Evolutionary conservation across 2,329 filamentous ascomycete genomes (phyloP).

Genomic region (Cytospora paraplurivora): DNA sequence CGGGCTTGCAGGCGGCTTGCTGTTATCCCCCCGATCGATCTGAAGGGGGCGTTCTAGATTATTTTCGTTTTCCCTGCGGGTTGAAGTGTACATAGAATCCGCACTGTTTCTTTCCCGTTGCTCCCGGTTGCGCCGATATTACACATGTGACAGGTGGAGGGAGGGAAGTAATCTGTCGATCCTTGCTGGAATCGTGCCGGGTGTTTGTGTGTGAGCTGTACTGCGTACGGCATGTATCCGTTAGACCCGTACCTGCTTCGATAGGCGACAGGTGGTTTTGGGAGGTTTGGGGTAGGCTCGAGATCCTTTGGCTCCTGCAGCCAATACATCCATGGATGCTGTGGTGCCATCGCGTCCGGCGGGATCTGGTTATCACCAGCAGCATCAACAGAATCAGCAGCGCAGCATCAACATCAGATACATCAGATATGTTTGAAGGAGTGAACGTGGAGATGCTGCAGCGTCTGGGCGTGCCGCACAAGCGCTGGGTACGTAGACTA

Average conservation of each 20-base stretch:
- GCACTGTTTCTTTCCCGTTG: constrained; percentile 17
- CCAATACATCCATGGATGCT: not conserved
- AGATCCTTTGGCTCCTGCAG: not conserved
- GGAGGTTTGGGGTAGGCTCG: not conserved
- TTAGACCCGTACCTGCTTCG: constrained; percentile 1
- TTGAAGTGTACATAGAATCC: constrained; percentile 7
- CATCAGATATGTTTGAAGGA: no score
- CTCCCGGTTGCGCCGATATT: constrained; percentile 21
- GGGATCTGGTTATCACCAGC: not conserved
- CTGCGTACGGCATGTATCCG: not conserved
- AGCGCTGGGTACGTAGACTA: no score
- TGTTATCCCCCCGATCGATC: constrained; percentile 5
- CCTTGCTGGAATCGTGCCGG: constrained; percentile 11
- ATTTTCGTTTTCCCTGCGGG: not conserved
- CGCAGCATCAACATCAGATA: not conserved
- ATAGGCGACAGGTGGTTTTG: not conserved
- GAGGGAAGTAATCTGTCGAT: constrained; percentile 13
- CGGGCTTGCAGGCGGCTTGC: not conserved
- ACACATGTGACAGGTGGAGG: constrained; percentile 9
- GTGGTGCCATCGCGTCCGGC: not conserved
- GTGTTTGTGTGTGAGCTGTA: constrained; percentile 16
- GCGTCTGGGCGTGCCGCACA: no score
- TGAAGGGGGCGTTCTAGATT: not conserved
- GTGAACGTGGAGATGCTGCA: no score
- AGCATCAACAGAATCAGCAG: not conserved